Base-by-base conservation (phyloP, 2,329 filamentous ascomycete genomes). In the Exophiala sp. region DNA sequence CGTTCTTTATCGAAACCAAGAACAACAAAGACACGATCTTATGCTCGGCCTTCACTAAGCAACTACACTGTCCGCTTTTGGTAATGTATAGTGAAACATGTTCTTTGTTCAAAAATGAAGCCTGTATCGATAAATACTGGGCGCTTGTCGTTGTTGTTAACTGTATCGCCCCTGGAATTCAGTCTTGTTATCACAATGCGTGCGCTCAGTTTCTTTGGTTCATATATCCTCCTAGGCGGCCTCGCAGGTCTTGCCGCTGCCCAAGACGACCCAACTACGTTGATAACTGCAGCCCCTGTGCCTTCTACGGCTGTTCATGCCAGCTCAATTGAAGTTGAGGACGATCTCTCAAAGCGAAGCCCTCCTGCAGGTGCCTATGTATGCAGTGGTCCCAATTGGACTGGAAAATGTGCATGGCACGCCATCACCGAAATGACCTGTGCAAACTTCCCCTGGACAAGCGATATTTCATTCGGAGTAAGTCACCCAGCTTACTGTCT, bases 381-480 rank as follows among this genome's bases (percentile, higher is more conserved):
- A 35, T 60, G 57, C 32, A 36, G 45, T 29, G 14, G 46, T 11
- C 45, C 35, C 3, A 46, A 53, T 24, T 60, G 54, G 54, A 20
- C 21, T 11, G 54, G 52, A 14, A 46, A 39, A 3, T 60, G 57
- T 21, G 41, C 11, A 9, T 52, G 36, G 36, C 46, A 20, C 8
- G 11, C 35, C 5, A 14, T 56, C 38, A 35, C 6, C 20, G 50
- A 46, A 24, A 40, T 34, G 14, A 20, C 16, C 7, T 60, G 57
- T 34, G 29, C 46, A 33, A 29, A 47, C 14, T 60, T 52, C 42
- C 32, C 44, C 4, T 51, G 41, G 39, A 41, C 47, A 9, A 38
- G 44, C 9, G 50, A 43, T n/a, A 46, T 49, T 3, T 60, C 57
- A 6, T 36, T 60, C 33, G 57, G 57, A 5, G 57, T 57, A 55